These are phyloP conservation scores for Corylus americana DNA, from an alignment of 306 rosid species.

Conservation along the genomic window DNA sequence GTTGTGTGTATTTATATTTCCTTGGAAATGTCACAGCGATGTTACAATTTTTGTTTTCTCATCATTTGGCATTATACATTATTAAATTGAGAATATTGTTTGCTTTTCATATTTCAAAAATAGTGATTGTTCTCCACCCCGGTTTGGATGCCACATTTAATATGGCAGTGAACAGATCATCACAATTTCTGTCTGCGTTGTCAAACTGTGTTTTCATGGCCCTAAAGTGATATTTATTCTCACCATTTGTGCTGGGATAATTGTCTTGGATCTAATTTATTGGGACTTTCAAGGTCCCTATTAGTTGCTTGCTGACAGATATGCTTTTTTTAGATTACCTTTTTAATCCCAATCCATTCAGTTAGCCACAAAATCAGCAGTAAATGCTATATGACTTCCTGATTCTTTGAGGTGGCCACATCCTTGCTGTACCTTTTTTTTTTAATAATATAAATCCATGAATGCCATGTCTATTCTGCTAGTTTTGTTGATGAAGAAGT, in stretches of 20 bases:
- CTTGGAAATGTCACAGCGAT: background rate
- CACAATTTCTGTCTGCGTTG: background rate
- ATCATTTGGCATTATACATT: background rate
- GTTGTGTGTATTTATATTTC: background rate
- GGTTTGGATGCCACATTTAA: background rate
- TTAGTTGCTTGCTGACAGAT: background rate
- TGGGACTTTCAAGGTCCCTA: background rate
- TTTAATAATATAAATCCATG: background rate
- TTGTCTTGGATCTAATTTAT: background rate
- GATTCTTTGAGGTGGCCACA: background rate
- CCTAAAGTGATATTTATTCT: background rate
- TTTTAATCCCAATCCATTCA: background rate
- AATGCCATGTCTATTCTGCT: background rate
- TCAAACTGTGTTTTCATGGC: background rate
- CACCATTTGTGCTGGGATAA: background rate
- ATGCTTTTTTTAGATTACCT: background rate
- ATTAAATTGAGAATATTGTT: background rate
- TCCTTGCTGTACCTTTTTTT: constrained; percentile 2
- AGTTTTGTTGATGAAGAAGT: background rate
- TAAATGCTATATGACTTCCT: background rate
- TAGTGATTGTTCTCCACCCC: background rate
- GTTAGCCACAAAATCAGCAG: background rate
- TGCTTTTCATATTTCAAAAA: background rate
- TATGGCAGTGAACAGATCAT: background rate
- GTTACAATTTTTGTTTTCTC: background rate